Evolutionary conservation across 306 rosid genomes (phyloP).

Genomic region (Echinosophora koreensis): DNA sequence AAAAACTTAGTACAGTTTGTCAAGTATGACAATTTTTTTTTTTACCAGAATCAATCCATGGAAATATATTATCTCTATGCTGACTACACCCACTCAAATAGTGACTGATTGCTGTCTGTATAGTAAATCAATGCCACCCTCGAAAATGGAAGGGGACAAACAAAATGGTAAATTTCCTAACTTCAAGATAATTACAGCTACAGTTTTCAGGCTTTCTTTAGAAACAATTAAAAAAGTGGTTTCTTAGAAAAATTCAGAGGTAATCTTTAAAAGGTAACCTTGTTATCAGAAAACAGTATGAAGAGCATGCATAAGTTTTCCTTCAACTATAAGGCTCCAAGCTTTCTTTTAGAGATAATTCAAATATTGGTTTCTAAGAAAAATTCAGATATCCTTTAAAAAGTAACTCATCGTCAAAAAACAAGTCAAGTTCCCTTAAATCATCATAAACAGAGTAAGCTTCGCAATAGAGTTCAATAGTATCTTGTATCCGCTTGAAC

Average conservation of each 20-base stretch:
- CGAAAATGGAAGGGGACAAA: not conserved
- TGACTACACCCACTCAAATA: not conserved
- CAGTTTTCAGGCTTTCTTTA: not conserved
- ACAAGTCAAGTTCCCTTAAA: not conserved
- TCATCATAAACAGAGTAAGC: not conserved
- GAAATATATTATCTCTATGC: not conserved
- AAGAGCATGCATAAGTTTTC: not conserved
- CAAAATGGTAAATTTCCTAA: not conserved
- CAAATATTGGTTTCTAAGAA: not conserved
- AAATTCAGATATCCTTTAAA: not conserved
- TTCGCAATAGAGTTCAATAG: not conserved
- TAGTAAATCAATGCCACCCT: not conserved
- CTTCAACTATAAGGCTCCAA: not conserved
- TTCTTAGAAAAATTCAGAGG: constrained; percentile 1
- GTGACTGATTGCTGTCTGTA: not conserved
- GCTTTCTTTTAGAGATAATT: not conserved
- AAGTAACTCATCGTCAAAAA: not conserved
- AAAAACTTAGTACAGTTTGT: not conserved
- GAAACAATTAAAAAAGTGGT: not conserved
- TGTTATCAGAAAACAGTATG: not conserved
- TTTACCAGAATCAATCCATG: not conserved
- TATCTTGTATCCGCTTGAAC: not conserved
- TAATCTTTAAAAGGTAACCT: not conserved
- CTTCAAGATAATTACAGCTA: not conserved
- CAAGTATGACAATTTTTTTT: not conserved